These are phyloP conservation scores for Phycomyces blakesleeanus DNA, from an alignment of 192 early-diverging fungal genomes.

Conservation along the genomic window DNA sequence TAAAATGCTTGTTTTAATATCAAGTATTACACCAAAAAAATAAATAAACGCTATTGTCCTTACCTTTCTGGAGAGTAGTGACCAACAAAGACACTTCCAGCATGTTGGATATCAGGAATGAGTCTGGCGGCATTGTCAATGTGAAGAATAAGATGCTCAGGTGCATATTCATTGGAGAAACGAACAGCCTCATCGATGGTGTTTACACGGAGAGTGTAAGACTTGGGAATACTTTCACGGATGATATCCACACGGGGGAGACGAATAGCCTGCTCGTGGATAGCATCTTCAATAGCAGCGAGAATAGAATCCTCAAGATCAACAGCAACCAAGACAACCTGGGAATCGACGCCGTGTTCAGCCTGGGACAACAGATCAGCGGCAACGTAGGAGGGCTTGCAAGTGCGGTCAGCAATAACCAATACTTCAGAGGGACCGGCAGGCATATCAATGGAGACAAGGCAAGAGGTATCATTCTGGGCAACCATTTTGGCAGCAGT, in stretches of 20 bases:
- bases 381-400: constrained; percentile 88
- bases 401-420: constrained; percentile 87
- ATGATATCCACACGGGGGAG: constrained; percentile 90
- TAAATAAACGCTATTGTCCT: background rate
- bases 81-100: constrained; percentile 97
- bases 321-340: constrained; percentile 92
- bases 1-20: no score
- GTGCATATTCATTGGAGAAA: constrained; percentile 97
- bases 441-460: constrained; percentile 98
- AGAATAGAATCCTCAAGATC: constrained; percentile 64
- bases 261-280: constrained; percentile 76
- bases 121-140: constrained; percentile 65
- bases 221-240: constrained; percentile 81
- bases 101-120: constrained; percentile 73
- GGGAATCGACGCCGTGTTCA: constrained; percentile 94
- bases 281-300: constrained; percentile 71
- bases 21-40: background rate
- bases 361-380: constrained; percentile 96
- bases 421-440: constrained; percentile 99
- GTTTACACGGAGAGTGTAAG: constrained; percentile 69
- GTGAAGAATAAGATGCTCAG: constrained; percentile 98
- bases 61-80: constrained; percentile 92
- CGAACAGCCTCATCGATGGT: constrained; percentile 71
- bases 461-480: constrained; percentile 89
- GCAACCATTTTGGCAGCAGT: constrained; percentile 98